Percentiles rank a stretch among this genome's conserved stretches.
Conservation (phyloP, 345 rosid genomes). For the Abelmoschus esculentus region DNA sequence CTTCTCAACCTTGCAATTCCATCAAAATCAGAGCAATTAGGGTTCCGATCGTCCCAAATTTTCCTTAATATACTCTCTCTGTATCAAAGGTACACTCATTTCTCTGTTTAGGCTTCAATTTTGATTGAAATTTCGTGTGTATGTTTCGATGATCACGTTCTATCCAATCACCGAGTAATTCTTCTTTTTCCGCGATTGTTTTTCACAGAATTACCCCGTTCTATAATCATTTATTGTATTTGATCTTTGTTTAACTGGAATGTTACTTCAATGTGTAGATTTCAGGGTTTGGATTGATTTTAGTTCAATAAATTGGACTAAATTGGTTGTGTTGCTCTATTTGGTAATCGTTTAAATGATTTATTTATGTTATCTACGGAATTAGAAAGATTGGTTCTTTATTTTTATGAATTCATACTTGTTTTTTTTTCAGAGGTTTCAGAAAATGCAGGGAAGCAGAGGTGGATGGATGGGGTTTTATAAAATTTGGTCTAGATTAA, state of each 20-base stretch:
- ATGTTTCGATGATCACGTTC: background rate
- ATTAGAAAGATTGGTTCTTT: background rate
- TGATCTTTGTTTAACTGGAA: background rate
- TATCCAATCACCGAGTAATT: background rate
- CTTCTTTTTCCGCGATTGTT: background rate
- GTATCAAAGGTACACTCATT: background rate
- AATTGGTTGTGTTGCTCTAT: background rate
- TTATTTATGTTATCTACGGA: background rate
- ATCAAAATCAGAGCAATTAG: background rate
- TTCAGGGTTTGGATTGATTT: background rate
- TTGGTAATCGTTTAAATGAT: background rate
- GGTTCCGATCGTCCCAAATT: background rate
- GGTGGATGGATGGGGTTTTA: conserved; percentile 29
- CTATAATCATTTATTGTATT: background rate
- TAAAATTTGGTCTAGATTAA: no score
- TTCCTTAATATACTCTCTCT: background rate
- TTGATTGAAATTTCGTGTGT: background rate
- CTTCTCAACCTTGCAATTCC: background rate
- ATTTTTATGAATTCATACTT: background rate
- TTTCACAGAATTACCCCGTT: no score
- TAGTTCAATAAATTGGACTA: background rate
- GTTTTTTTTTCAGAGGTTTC: background rate
- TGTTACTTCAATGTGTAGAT: background rate
- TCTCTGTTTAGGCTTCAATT: background rate
- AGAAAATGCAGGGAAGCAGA: conserved; percentile 55